Conservation (phyloP, 129 eudicot genomes). For the Calendula officinalis region DNA sequence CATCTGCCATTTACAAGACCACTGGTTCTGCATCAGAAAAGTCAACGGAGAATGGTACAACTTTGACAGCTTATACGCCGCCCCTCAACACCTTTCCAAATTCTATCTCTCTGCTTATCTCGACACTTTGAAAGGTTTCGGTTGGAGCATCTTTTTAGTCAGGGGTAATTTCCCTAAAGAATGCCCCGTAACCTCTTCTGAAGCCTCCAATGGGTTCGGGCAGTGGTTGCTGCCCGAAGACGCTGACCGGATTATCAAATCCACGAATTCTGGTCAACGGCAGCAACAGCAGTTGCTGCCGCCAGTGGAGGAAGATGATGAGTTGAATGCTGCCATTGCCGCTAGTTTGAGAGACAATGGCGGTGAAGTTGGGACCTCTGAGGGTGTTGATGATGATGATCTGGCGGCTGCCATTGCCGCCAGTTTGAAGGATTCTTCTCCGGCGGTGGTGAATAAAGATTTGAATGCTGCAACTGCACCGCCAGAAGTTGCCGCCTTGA, state of each 20-base stretch:
- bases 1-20: constrained; percentile 91
- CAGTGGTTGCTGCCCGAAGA: constrained; percentile 91
- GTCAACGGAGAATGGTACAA: constrained; percentile 99
- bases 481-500: not conserved
- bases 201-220: constrained; percentile 80
- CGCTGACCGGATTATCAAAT: constrained; percentile 69
- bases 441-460: constrained; percentile 19
- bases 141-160: constrained; percentile 94
- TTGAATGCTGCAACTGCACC: constrained; percentile 7
- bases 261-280: constrained; percentile 52
- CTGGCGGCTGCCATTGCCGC: constrained; percentile 42
- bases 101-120: constrained; percentile 96
- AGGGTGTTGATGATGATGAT: constrained; percentile 35
- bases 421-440: constrained; percentile 36
- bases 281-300: constrained; percentile 36
- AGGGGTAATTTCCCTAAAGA: constrained; percentile 91
- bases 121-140: constrained; percentile 78
- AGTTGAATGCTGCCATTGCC: constrained; percentile 83
- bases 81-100: constrained; percentile 91
- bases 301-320: constrained; percentile 54
- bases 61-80: constrained; percentile 87
- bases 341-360: constrained; percentile 81
- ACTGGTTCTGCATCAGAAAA: constrained; percentile 96
- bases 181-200: constrained; percentile 74
- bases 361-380: constrained; percentile 33